Evolutionary conservation across 768 basidiomycete species (phyloP), one percentile per base, ranked within the genome.

Genomic region (Trametes villosa): DNA sequence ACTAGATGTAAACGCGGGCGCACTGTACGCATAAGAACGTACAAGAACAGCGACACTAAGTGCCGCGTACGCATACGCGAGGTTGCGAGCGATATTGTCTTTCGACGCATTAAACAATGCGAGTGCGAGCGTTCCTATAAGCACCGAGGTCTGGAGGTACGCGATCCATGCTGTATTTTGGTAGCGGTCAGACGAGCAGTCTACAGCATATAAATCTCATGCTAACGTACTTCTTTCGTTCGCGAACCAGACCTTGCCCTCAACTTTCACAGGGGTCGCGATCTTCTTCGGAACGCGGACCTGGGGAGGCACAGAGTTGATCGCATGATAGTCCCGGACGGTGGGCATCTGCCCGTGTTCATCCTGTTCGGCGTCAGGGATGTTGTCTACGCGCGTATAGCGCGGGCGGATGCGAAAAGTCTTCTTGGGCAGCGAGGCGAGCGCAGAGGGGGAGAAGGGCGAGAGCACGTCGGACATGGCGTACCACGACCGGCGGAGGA

Each of bases 241-340:
- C 9, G 95, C 94, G 72, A 98, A 96, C 95, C 96, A 98, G 48
- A 98, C 95, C 70, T 98, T 98, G 22, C 86, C 88, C 71, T 98
- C 95, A 18, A 98, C 94, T 64, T 87, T 91, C 67, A 98, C 79
- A 0, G 88, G 85, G 0, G 90, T 89, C 0, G 89, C 78, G 22
- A 92, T 84, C 74, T 94, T 95, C 78, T 89, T 91, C 0, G 92
- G 92, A 0, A 94, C 82, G 36, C 88, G 79, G 36, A 93, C 85
- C 46, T 83, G 81, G 0, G 85, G 78, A 0, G 89, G 86, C 0
- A 87, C 68, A 3, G 78, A 70, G 67, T 83, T 88, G 72, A 92
- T 92, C 2, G 91, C 79, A 70, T 87, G 85, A 70, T 93, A 93
- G 72, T 93, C 88, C 45, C 86, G 78, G 30, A 89, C 80, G 30